Evolutionary conservation across 306 rosid species (phyloP).

Genomic region (Lotus japonicus): DNA sequence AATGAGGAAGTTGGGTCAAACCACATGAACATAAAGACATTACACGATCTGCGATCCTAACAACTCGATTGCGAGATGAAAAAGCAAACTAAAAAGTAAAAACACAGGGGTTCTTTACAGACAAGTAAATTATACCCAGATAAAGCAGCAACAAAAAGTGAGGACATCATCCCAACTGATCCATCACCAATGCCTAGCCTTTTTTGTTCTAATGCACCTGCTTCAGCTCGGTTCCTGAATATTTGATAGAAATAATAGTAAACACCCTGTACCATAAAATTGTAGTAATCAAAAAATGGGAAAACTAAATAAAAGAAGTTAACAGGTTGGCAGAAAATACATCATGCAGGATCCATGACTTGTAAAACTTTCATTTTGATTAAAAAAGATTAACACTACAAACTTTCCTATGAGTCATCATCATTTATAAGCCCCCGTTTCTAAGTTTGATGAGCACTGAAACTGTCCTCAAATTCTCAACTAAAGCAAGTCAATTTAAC

Average conservation of each 20-base stretch:
- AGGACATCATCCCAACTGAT: constrained; percentile 87
- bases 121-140: constrained; percentile 58
- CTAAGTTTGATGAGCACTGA: too few species aligned
- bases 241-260: constrained; percentile 99
- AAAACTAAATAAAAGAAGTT: constrained; percentile 23
- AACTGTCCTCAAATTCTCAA: too few species aligned
- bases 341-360: constrained; percentile 8
- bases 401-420: background rate
- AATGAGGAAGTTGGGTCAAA: constrained; percentile 9
- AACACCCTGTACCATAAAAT: constrained; percentile 90
- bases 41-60: background rate
- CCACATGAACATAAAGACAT: background rate
- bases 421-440: too few species aligned
- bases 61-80: background rate
- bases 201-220: constrained; percentile 47
- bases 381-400: background rate
- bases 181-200: constrained; percentile 77
- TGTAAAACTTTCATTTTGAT: constrained; percentile 2
- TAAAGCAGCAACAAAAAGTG: constrained; percentile 89
- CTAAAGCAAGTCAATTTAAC: too few species aligned
- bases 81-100: constrained; percentile 13
- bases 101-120: background rate
- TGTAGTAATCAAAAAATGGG: constrained; percentile 39
- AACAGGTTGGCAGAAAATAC: background rate
- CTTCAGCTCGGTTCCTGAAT: constrained; percentile 93